Percentiles rank a stretch among this genome's conserved stretches.
phyloP scores from a whole-genome alignment of 1,284 basidiomycete species.

The Moniliophthora roreri region DNA sequence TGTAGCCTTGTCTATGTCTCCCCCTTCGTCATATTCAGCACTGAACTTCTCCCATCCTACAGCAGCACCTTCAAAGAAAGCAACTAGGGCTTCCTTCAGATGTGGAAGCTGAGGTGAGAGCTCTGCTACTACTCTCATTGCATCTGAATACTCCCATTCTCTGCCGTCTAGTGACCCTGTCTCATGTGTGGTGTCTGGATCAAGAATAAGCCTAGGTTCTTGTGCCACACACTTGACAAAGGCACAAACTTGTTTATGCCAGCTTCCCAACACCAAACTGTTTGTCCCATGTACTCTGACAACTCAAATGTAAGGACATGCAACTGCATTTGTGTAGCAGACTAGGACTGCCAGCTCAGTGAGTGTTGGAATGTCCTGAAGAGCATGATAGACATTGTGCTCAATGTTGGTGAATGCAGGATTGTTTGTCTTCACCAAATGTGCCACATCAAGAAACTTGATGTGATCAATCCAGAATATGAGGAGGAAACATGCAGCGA shows the following conservation, averaged over 20 bases:
- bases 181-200: neutral
- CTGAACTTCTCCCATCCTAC: neutral
- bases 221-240: slow-evolving; percentile 6
- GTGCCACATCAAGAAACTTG: slow-evolving; percentile 24
- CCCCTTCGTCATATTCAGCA: neutral
- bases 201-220: slow-evolving; percentile 8
- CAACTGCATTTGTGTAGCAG: slow-evolving; percentile 25
- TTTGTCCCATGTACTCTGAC: slow-evolving; percentile 14
- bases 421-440: slow-evolving; percentile 26
- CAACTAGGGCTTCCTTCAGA: neutral
- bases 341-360: slow-evolving; percentile 34
- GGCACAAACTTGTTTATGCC: slow-evolving; percentile 14
- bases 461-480: slow-evolving; percentile 20
- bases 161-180: neutral
- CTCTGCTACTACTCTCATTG: slow-evolving; percentile 7
- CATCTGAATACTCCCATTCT: slow-evolving; percentile 6
- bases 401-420: slow-evolving; percentile 31
- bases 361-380: slow-evolving; percentile 32
- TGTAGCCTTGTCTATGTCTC: too few relatives aligned
- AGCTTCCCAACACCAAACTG: slow-evolving; percentile 15
- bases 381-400: slow-evolving; percentile 29
- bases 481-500: slow-evolving; percentile 25
- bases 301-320: slow-evolving; percentile 17
- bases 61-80: neutral
- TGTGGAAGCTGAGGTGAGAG: slow-evolving; percentile 4